A percentile compares a stretch with the other conserved stretches of the same genome.
Conservation (phyloP, 352 stramenopile species). For the Globisporangium rhizosaccharum region DNA sequence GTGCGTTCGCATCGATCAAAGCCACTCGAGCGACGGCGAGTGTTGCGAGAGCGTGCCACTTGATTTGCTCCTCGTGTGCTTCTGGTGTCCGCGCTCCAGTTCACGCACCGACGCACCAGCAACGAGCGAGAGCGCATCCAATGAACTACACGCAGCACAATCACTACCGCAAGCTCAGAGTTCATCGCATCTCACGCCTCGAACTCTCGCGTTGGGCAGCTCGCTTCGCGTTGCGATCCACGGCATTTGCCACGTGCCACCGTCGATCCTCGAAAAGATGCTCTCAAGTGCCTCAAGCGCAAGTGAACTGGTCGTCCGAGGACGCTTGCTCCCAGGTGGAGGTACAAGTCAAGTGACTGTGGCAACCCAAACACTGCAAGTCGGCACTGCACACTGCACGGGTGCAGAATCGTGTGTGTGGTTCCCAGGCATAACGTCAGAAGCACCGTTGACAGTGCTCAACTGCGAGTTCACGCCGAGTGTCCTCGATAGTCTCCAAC, state of each 20-base stretch:
- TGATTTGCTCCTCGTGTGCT: too few species aligned
- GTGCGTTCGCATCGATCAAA: too few species aligned
- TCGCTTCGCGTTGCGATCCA: background rate
- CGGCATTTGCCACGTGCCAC: conserved; percentile 4
- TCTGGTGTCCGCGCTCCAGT: too few species aligned
- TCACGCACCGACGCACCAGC: background rate
- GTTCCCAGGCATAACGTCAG: background rate
- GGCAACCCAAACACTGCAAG: background rate
- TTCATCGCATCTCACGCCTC: background rate
- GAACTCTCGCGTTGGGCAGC: conserved; percentile 2
- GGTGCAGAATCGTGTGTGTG: background rate
- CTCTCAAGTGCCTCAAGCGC: background rate
- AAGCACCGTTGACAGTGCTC: background rate
- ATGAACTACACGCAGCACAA: too few species aligned
- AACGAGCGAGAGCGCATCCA: background rate
- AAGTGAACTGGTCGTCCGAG: conserved; percentile 1
- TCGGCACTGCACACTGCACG: background rate
- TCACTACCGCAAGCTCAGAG: too few species aligned
- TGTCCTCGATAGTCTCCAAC: conserved; percentile 7
- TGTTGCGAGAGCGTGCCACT: too few species aligned
- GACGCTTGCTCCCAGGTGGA: background rate
- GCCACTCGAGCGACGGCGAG: too few species aligned
- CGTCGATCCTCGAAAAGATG: background rate
- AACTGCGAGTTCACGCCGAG: conserved; percentile 5
- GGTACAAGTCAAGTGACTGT: background rate